Evolutionary conservation across 192 early-diverging fungal species (phyloP), one percentile per base, ranked within the genome.

Genomic region (Entophlyctis helioformis): DNA sequence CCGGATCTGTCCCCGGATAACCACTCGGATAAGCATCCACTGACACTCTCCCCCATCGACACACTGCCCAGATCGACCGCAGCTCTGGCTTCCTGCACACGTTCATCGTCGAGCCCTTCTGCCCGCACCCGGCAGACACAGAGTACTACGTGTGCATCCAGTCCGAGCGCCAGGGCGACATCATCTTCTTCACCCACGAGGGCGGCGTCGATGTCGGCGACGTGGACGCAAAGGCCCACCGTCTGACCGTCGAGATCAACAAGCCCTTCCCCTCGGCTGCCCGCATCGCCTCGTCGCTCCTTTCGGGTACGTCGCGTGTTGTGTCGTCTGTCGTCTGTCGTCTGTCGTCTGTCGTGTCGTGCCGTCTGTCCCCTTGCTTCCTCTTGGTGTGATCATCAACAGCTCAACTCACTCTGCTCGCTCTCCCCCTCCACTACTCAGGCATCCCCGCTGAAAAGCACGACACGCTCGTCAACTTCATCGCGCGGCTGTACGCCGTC

Each of bases 81-180:
- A 83, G 89, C 33, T 64, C 78, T 5, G 95, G 95, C 21, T 62
- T 84, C 21, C 72, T 98, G 31, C 86, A 90, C 81, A 91, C 86
- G 16, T 95, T 98, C 76, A 60, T 98, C 46, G 78, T 96, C 36
- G 95, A 96, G 71, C 87, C 89, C 25, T 88, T 98, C 53, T 77
- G 88, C 41, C 86, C 91, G 44, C 95, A 98, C 63, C 74, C 87
- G 27, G 68, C 74, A 50, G 80, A 89, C 58, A 85, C 85, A 36
- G 95, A 98, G 72, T 94, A 91, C 75, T 98, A 95, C 64, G 77
- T 96, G 41, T 88, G 86, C 70, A 93, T 98, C 69, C 91, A 95
- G 72, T 86, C 86, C 42, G 80, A 81, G 44, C 86, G 94, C 56
- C 83, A 95, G 32, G 95, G 95, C 44, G 91, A 98, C 69, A 76